A percentile compares a stretch with the other conserved stretches of the same genome.
phyloP scores from a whole-genome alignment of 2,329 filamentous ascomycete species.

The Aulographum hederae region DNA sequence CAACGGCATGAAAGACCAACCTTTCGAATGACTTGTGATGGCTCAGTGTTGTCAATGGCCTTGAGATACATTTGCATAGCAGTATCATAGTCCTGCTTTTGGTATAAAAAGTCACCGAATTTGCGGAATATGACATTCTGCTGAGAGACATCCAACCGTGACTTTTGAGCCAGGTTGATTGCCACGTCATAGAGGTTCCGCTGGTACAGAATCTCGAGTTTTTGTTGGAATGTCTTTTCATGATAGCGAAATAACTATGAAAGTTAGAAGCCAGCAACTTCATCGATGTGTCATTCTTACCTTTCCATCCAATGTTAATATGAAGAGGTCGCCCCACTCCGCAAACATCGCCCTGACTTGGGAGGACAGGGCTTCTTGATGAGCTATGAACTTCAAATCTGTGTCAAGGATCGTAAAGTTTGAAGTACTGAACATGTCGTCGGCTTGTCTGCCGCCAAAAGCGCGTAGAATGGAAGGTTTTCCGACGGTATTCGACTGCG shows the following conservation, averaged over 20 bases:
- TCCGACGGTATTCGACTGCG: slow-evolving; percentile 33
- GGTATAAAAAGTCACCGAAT: slow-evolving; percentile 87
- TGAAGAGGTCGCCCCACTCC: slow-evolving; percentile 81
- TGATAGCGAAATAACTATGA: slow-evolving; percentile 64
- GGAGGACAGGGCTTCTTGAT: slow-evolving; percentile 69
- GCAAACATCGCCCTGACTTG: slow-evolving; percentile 64
- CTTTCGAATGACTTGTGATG: slow-evolving; percentile 89
- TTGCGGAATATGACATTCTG: slow-evolving; percentile 84
- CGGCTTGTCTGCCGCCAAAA: slow-evolving; percentile 52
- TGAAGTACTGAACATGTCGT: slow-evolving; percentile 69
- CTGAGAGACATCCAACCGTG: slow-evolving; percentile 59
- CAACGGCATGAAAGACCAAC: slow-evolving; percentile 27
- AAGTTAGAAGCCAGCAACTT: not conserved
- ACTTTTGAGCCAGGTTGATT: slow-evolving; percentile 82
- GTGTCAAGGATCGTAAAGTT: slow-evolving; percentile 87
- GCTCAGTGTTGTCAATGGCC: slow-evolving; percentile 89
- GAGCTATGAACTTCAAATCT: slow-evolving; percentile 73
- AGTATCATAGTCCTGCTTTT: slow-evolving; percentile 88
- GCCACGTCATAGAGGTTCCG: slow-evolving; percentile 83
- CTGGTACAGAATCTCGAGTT: slow-evolving; percentile 84
- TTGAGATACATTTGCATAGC: slow-evolving; percentile 98
- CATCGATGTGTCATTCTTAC: slow-evolving; percentile 24
- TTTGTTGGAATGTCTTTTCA: slow-evolving; percentile 78
- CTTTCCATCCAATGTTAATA: slow-evolving; percentile 86
- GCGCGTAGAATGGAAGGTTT: slow-evolving; percentile 37